A percentile compares a stretch with the other conserved stretches of the same genome.
These are phyloP conservation scores for Fusarium incarnatum DNA, from an alignment of 2,329 filamentous ascomycete species.

Conservation along the genomic window DNA sequence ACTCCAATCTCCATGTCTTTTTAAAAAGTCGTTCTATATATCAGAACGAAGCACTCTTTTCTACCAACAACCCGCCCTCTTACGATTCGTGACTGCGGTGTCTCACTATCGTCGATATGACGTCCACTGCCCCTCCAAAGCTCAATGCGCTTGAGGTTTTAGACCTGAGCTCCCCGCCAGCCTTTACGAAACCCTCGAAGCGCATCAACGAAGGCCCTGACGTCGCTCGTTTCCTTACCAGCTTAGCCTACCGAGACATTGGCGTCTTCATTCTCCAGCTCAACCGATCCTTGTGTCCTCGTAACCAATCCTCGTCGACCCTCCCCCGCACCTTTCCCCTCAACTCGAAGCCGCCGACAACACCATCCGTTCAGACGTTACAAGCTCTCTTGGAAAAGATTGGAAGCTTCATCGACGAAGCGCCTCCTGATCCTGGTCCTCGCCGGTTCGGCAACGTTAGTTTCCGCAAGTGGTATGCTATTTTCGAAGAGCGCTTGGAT, in stretches of 20 bases:
- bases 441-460: conserved; percentile 92
- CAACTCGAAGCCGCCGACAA: conserved; percentile 56
- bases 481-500: conserved; percentile 71
- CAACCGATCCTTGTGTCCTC: conserved; percentile 86
- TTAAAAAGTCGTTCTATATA: background rate
- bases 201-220: conserved; percentile 87
- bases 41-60: background rate
- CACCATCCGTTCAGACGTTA: conserved; percentile 70
- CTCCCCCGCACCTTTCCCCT: conserved; percentile 56
- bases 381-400: conserved; percentile 74
- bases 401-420: conserved; percentile 76
- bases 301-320: conserved; percentile 56
- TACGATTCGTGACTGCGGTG: background rate
- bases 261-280: conserved; percentile 90
- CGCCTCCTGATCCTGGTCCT: conserved; percentile 86
- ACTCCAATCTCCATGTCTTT: background rate
- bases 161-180: conserved; percentile 57
- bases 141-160: conserved; percentile 59
- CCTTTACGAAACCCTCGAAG: conserved; percentile 78
- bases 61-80: fast-evolving
- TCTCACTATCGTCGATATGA: conserved; percentile 31
- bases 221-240: conserved; percentile 82
- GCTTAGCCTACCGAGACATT: conserved; percentile 87
- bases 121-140: conserved; percentile 35
- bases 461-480: conserved; percentile 84